phyloP scores from a whole-genome alignment of 1,284 basidiomycete species.

The Naganishia cerealis region DNA sequence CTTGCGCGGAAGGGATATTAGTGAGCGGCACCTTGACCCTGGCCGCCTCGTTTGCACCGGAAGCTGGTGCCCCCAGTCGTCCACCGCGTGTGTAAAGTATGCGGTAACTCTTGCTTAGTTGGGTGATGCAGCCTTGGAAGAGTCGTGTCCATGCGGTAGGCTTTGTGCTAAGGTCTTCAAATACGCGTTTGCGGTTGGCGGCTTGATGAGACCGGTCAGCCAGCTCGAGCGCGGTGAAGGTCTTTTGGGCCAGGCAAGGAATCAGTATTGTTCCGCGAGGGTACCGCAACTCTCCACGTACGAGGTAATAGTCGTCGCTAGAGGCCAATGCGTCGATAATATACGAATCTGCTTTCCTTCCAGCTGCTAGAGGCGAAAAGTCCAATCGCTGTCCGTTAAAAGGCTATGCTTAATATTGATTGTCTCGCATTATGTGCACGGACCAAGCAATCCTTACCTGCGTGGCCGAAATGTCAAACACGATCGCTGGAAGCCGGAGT shows the following conservation, averaged over 20 bases:
- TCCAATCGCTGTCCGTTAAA: slow-evolving; percentile 24
- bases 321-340: slow-evolving; percentile 62
- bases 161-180: slow-evolving; percentile 67
- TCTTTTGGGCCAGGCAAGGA: slow-evolving; percentile 36
- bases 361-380: slow-evolving; percentile 30
- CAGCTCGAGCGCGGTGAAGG: slow-evolving; percentile 50
- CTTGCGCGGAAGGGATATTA: slow-evolving; percentile 15
- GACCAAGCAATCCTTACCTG: slow-evolving; percentile 13
- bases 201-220: slow-evolving; percentile 46
- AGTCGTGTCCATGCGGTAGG: slow-evolving; percentile 67
- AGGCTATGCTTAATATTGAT: background rate
- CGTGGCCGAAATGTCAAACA: slow-evolving; percentile 33
- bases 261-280: background rate
- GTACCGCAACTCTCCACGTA: slow-evolving; percentile 30
- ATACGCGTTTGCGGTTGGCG: slow-evolving; percentile 61
- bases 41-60: background rate
- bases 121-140: slow-evolving; percentile 62
- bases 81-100: slow-evolving; percentile 60
- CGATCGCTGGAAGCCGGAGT: slow-evolving; percentile 30
- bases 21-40: slow-evolving; percentile 9
- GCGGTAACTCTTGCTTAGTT: slow-evolving; percentile 68
- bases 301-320: slow-evolving; percentile 46
- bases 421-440: too few relatives aligned
- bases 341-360: slow-evolving; percentile 32
- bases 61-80: slow-evolving; percentile 3